Percentiles rank a stretch among this genome's conserved stretches.
Evolutionary conservation across 441 rosid genomes (phyloP).

Genomic region (Codiaeum variegatum): DNA sequence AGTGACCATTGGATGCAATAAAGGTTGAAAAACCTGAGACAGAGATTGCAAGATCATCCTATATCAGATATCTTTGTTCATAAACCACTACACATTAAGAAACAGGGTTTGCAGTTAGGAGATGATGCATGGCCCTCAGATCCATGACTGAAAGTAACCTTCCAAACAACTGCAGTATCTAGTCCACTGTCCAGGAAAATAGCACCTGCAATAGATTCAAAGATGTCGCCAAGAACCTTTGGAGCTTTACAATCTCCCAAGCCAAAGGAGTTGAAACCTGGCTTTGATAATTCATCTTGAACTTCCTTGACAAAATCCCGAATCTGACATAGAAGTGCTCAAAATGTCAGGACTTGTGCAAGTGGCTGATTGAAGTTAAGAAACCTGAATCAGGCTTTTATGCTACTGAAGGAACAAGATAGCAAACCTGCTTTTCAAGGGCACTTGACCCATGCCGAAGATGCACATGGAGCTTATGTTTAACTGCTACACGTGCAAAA

Average conservation of each 20-base stretch:
- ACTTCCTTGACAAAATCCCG: slow-evolving; percentile 94
- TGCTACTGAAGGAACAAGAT: slow-evolving; percentile 4
- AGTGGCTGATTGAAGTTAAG: background rate
- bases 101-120: background rate
- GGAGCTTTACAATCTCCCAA: slow-evolving; percentile 99
- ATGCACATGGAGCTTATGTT: slow-evolving; percentile 85
- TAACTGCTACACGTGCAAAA: slow-evolving; percentile 97
- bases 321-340: slow-evolving; percentile 46
- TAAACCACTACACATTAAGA: background rate
- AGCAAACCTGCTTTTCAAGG: slow-evolving; percentile 54
- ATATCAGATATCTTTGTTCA: slow-evolving; percentile 13
- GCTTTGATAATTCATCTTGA: slow-evolving; percentile 71
- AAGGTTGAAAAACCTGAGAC: slow-evolving; percentile 79
- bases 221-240: slow-evolving; percentile 95
- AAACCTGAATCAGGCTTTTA: background rate
- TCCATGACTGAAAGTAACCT: slow-evolving; percentile 44
- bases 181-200: slow-evolving; percentile 86
- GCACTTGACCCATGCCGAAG: slow-evolving; percentile 98
- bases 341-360: slow-evolving; percentile 1
- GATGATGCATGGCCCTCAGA: background rate
- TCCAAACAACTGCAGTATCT: slow-evolving; percentile 84
- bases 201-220: slow-evolving; percentile 97
- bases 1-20: slow-evolving; percentile 96
- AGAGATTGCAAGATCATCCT: background rate
- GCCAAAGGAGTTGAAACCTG: slow-evolving; percentile 94